Evolutionary conservation across 1,284 basidiomycete genomes (phyloP).

Genomic region (Tetrapyrgos nigripes): DNA sequence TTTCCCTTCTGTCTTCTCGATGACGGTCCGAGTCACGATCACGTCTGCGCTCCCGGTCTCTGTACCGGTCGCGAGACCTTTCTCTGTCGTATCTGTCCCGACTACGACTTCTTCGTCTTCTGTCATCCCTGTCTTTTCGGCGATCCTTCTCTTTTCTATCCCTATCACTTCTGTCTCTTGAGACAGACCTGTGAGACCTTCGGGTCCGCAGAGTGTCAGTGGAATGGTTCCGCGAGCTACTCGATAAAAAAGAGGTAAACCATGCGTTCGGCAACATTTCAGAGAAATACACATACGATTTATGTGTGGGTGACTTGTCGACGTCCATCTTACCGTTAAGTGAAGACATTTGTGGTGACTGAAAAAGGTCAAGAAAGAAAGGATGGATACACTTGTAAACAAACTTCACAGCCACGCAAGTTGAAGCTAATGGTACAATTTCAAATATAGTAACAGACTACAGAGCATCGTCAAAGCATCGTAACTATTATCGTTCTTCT

Average conservation of each 20-base stretch:
- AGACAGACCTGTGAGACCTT: constrained; percentile 73
- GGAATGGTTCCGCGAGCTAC: constrained; percentile 71
- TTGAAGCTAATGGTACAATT: too few relatives aligned
- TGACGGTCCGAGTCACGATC: constrained; percentile 50
- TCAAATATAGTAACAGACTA: too few relatives aligned
- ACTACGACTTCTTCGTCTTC: constrained; percentile 54
- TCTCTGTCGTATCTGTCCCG: constrained; percentile 55
- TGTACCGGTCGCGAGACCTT: constrained; percentile 41
- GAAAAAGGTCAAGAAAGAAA: neutral
- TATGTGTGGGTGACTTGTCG: constrained; percentile 67
- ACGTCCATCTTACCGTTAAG: constrained; percentile 61
- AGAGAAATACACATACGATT: constrained; percentile 56
- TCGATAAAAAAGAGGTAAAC: constrained; percentile 17
- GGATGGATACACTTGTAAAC: too few relatives aligned
- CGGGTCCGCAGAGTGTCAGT: constrained; percentile 75
- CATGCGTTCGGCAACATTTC: constrained; percentile 12
- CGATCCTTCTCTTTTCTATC: constrained; percentile 57
- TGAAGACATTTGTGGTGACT: constrained; percentile 33
- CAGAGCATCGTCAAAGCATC: too few relatives aligned
- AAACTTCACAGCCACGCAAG: too few relatives aligned
- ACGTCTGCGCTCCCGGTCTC: constrained; percentile 53
- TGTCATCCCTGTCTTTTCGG: constrained; percentile 60
- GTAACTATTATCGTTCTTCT: too few relatives aligned
- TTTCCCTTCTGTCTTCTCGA: constrained; percentile 43
- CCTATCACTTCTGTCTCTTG: constrained; percentile 51